These are phyloP conservation scores for Globisporangium viniferum DNA, from an alignment of 352 stramenopile genomes.

Conservation along the genomic window DNA sequence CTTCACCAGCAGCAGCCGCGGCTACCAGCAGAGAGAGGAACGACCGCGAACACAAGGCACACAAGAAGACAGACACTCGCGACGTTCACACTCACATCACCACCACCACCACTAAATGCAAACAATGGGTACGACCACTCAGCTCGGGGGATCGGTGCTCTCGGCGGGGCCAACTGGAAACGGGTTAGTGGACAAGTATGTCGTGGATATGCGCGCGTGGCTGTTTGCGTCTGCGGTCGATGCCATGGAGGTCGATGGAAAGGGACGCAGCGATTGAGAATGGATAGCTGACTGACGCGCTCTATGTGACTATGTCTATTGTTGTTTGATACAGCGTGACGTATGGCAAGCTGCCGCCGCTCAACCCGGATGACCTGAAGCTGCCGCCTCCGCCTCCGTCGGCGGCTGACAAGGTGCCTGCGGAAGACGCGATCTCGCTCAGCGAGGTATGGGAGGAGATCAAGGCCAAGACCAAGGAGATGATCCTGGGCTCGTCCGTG, in stretches of 20 bases:
- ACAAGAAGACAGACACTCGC: neutral
- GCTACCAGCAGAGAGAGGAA: neutral
- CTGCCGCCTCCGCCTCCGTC: slow-evolving; percentile 71
- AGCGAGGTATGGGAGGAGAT: slow-evolving; percentile 83
- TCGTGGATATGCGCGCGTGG: neutral
- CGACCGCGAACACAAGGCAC: neutral
- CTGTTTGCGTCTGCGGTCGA: neutral
- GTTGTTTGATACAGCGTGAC: slow-evolving; percentile 30
- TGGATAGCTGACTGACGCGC: neutral
- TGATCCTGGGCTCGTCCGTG: slow-evolving; percentile 81
- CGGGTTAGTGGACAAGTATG: slow-evolving; percentile 49
- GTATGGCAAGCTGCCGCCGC: slow-evolving; percentile 75
- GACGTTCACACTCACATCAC: neutral
- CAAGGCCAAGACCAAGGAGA: slow-evolving; percentile 75
- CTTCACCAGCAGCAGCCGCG: neutral
- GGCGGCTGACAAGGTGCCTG: slow-evolving; percentile 66
- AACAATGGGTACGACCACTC: slow-evolving; percentile 30
- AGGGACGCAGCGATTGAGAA: neutral
- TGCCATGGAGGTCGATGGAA: neutral
- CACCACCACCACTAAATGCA: slow-evolving; percentile 12
- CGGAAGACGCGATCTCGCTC: slow-evolving; percentile 70
- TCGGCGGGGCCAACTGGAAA: slow-evolving; percentile 57
- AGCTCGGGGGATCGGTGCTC: slow-evolving; percentile 57
- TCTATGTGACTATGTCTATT: slow-evolving; percentile 5
- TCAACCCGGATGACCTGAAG: slow-evolving; percentile 87